Conservation (phyloP, 2,329 filamentous ascomycete genomes). For the Sporothrix pseudoabietina region DNA sequence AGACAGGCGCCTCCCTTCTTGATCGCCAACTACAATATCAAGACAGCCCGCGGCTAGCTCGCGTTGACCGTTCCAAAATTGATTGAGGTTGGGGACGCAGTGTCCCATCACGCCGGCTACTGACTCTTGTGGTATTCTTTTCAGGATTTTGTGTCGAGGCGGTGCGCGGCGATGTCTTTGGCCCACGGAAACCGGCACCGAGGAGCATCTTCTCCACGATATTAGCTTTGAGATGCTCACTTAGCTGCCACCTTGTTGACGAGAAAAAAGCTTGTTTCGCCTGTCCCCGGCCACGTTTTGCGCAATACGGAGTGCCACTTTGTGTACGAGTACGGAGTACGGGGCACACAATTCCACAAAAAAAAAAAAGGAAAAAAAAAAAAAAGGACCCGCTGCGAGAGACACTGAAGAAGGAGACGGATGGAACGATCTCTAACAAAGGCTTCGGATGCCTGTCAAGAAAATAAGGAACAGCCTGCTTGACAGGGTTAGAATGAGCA, state of each 20-base stretch:
- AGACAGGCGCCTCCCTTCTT: background rate
- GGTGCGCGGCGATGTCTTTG: background rate
- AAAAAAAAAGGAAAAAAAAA: background rate
- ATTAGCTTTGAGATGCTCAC: background rate
- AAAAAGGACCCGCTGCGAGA: background rate
- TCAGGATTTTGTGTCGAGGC: background rate
- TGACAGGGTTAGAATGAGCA: background rate
- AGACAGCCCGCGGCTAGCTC: background rate
- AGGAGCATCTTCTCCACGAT: background rate
- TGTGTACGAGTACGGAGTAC: too few species aligned
- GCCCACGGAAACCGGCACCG: background rate
- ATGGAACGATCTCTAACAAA: conserved; percentile 10
- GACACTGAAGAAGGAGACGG: background rate
- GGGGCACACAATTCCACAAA: too few species aligned
- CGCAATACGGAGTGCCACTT: background rate
- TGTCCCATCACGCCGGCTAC: background rate
- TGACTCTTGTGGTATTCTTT: background rate
- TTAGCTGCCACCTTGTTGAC: background rate
- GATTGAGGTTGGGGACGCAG: too few species aligned
- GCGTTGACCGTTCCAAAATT: background rate
- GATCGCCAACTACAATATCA: background rate
- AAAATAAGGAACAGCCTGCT: background rate
- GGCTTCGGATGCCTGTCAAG: background rate
- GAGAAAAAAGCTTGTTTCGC: background rate
- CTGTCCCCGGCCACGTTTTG: background rate